phyloP scores from a whole-genome alignment of 1,139 yeast species.

The Pichia sp. region DNA sequence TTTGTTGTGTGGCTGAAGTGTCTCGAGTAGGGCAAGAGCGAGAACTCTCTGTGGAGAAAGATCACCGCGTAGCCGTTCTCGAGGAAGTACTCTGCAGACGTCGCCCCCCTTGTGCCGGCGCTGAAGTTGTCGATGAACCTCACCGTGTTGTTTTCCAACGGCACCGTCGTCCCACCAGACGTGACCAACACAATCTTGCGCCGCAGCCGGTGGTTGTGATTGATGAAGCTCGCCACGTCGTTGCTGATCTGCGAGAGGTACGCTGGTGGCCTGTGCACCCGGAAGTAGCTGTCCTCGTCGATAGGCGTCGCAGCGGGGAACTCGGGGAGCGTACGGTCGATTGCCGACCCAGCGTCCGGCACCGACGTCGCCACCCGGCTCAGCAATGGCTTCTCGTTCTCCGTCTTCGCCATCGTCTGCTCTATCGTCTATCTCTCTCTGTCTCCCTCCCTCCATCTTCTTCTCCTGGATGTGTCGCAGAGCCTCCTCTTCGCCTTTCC shows the following conservation, averaged over 20 bases:
- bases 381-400: conserved; percentile 7
- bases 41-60: conserved; percentile 86
- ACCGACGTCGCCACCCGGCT: conserved; percentile 42
- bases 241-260: conserved; percentile 61
- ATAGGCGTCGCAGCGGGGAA: conserved; percentile 71
- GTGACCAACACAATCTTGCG: conserved; percentile 76
- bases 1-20: conserved; percentile 83
- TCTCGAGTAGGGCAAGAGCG: conserved; percentile 85
- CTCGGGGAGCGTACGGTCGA: conserved; percentile 70
- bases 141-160: conserved; percentile 93
- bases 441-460: neutral
- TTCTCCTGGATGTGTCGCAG: no score
- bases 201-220: conserved; percentile 37
- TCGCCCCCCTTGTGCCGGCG: conserved; percentile 97
- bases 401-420: neutral
- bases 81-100: conserved; percentile 87
- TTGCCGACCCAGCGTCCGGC: conserved; percentile 70
- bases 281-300: conserved; percentile 77
- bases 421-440: neutral
- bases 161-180: conserved; percentile 98
- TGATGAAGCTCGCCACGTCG: conserved; percentile 59
- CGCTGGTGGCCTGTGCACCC: conserved; percentile 65
- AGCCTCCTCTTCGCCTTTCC: neutral
- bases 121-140: conserved; percentile 94
- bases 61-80: conserved; percentile 87